Conservation (phyloP, 2,329 filamentous ascomycete genomes). For the Pseudogymnoascus sp. region DNA sequence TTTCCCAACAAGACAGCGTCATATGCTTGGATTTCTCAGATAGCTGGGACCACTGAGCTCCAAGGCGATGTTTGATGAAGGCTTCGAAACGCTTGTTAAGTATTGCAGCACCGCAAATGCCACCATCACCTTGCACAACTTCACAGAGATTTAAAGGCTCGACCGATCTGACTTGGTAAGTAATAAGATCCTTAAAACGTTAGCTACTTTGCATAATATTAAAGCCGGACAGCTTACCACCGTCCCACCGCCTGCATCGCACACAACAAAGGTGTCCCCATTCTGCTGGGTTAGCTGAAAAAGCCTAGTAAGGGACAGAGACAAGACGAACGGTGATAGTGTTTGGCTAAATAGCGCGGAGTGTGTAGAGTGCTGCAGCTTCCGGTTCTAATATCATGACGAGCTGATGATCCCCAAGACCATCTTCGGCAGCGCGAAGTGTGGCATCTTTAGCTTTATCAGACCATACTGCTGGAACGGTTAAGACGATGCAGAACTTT, state of each 20-base stretch:
- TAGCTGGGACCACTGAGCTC: neutral
- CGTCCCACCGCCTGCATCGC: constrained; percentile 29
- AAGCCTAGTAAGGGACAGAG: neutral
- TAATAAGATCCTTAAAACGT: constrained; percentile 24
- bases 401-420: constrained; percentile 15
- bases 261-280: constrained; percentile 27
- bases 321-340: constrained; percentile 14
- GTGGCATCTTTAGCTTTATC: constrained; percentile 23
- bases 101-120: constrained; percentile 23
- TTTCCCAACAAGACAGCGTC: neutral
- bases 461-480: constrained; percentile 22
- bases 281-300: neutral
- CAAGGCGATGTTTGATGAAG: constrained; percentile 13
- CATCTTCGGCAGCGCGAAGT: constrained; percentile 18
- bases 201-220: neutral
- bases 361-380: constrained; percentile 21
- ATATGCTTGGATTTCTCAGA: neutral
- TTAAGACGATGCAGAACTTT: neutral
- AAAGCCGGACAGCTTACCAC: constrained; percentile 12
- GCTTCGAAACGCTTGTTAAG: constrained; percentile 24
- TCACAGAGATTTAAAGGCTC: constrained; percentile 23
- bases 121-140: constrained; percentile 20
- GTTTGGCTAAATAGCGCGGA: constrained; percentile 12
- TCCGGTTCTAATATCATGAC: constrained; percentile 24
- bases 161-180: constrained; percentile 21